Evolutionary conservation across 2,329 filamentous ascomycete genomes (phyloP), one percentile per base, ranked within the genome.

Genomic region (Dothistroma septosporum): DNA sequence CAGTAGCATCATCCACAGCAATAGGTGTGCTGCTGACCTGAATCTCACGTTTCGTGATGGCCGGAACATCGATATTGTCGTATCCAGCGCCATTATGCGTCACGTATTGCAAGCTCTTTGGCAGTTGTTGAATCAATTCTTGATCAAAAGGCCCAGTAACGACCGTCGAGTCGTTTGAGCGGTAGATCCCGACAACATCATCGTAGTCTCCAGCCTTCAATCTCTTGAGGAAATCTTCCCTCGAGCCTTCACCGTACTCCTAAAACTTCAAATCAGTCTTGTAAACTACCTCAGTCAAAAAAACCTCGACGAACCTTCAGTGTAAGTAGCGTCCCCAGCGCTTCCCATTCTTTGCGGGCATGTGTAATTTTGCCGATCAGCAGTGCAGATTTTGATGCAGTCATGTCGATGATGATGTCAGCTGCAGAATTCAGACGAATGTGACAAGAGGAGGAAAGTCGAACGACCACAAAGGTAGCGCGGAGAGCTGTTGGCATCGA

Each of bases 111-210:
- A 80, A 46, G 61, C 71, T 75, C 59, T 73, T 71, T 0, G 79
- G 79, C 7, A 80, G 68, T 6, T 68, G 74, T 10, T 72, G 67
- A 2, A 80, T 69, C 11, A 80, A 73, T 61, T 80, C 78, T 22
- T 73, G 70, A 67, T 80, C 72, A 66, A 80, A 80, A 49, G 77
- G 77, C 22, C 79, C 78, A 1, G 78, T 80, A 33, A 78, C 71
- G 16, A 63, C 66, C 31, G 79, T 83, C 8, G 82, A 85, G 41
- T 78, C 75, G 68, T 86, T 86, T 53, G 82, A 85, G 58, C 84
- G 80, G 71, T 85, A 86, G 53, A 86, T 78, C 0, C 76, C 83
- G 32, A 82, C 77, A 0, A 85, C 79, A 64, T 81, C 80, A 57
- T 85, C 77, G 63, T 82, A 85, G 49, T 80, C 73, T 44, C 82